Base-by-base conservation (phyloP, 2,329 filamentous ascomycete genomes). In the Aspergillus hiratsukae region DNA sequence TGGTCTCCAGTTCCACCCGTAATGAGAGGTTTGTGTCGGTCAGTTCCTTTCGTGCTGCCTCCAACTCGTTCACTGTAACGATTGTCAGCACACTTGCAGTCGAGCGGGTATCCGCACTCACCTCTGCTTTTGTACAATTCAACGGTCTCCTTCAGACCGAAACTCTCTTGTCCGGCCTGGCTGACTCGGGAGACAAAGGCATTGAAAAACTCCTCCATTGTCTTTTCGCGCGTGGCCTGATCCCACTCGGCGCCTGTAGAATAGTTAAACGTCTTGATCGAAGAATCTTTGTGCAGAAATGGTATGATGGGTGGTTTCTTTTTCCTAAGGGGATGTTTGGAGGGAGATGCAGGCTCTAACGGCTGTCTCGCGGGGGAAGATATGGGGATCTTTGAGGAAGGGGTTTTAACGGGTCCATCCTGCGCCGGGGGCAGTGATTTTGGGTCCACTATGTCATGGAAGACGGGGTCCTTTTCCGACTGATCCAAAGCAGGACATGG, bases 241-340 rank as follows among this genome's bases (percentile, higher is more conserved):
- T 97, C 91, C 82, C 88, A 93, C 31, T 69, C 69, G 53, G 62
- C 59, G 55, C 67, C 70, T 72, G 65, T 53, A 64, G 49, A 57
- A 58, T 53, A 61, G 67, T 72, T 64, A 72, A 70, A 71, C 67
- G 83, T 88, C 90, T 82, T 78, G 75, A 74, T 76, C 81, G 90
- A 87, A 86, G 91, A 90, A 80, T 87, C 77, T 77, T 86, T 88
- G 63, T 82, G 87, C 67, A 93, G 79, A 78, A 82, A 92, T 1
- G 70, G 66, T 14, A 70, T 72, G 62, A 82, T 55, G 52, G 64
- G 65, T 48, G 60, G 67, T 59, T 62, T 63, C 58, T 62, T 72
- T 69, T 63, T 71, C 54, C 56, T 63, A 19, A 52, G 37, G 63
- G 74, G 58, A 78, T 78, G 67, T 76, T 63, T 64, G 53, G 59